These are phyloP conservation scores for Vigna reflexopilosa DNA, from an alignment of 306 rosid species.

Conservation along the genomic window DNA sequence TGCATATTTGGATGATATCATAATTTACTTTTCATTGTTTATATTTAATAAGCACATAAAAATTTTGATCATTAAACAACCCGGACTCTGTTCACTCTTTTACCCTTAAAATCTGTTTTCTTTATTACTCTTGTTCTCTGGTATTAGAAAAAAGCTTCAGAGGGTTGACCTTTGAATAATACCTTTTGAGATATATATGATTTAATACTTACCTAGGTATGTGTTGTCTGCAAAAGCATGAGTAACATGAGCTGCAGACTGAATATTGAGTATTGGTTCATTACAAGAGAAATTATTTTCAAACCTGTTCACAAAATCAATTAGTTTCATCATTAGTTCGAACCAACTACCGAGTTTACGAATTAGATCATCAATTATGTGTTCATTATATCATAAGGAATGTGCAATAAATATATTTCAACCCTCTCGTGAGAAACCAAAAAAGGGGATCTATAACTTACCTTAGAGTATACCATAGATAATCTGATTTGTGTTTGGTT, in stretches of 20 bases:
- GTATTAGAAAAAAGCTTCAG: no score
- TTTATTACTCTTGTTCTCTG: no score
- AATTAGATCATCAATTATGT: no score
- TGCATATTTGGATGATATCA: neutral
- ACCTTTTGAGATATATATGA: no score
- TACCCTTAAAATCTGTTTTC: no score
- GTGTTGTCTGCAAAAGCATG: constrained; percentile 55
- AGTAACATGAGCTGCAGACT: constrained; percentile 63
- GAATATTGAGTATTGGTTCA: constrained; percentile 48
- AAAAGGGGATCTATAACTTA: constrained; percentile 25
- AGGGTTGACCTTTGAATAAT: no score
- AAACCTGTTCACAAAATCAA: constrained; percentile 54
- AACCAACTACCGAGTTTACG: no score
- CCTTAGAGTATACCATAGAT: constrained; percentile 70
- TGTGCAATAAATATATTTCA: neutral
- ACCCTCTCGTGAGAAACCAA: neutral
- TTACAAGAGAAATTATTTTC: constrained; percentile 55
- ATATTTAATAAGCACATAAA: neutral
- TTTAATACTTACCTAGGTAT: constrained; percentile 50
- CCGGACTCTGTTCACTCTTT: neutral
- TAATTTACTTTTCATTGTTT: neutral
- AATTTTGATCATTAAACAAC: neutral
- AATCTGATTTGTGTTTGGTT: constrained; percentile 71
- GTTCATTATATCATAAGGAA: no score
- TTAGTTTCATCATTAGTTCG: neutral